Conservation (phyloP, 208 protist genomes). For the Trypanosoma vivax region DNA sequence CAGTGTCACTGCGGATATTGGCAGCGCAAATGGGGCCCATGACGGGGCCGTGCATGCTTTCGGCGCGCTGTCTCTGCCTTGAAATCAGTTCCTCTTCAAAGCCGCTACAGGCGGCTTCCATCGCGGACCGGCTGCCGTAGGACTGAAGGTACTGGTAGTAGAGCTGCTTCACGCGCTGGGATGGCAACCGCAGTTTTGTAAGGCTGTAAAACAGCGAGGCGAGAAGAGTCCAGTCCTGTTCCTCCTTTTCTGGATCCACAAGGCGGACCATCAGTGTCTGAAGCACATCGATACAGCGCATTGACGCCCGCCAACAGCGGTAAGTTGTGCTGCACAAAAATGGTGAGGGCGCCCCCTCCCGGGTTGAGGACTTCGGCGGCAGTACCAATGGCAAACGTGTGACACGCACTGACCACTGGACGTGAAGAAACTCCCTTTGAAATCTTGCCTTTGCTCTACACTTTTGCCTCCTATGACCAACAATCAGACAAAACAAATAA, state of each 20-base stretch:
- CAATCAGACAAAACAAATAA: no score
- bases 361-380: no score
- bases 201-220: slow-evolving; percentile 25
- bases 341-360: no score
- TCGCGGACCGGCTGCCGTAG: slow-evolving; percentile 15
- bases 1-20: not conserved
- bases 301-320: not conserved
- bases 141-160: slow-evolving; percentile 19
- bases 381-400: no score
- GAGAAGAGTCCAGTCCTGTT: slow-evolving; percentile 22
- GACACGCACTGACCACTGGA: no score
- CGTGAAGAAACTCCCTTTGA: no score
- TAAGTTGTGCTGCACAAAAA: not conserved
- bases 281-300: slow-evolving; percentile 4
- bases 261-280: slow-evolving; percentile 10
- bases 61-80: not conserved
- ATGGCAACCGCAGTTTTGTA: slow-evolving; percentile 13
- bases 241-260: slow-evolving; percentile 12
- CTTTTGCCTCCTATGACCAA: no score
- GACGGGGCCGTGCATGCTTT: not conserved
- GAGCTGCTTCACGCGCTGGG: slow-evolving; percentile 21
- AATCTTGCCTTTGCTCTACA: no score
- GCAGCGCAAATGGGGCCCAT: not conserved
- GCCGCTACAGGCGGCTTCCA: slow-evolving; percentile 15
- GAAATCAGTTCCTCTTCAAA: slow-evolving; percentile 7